Conservation (phyloP, 108 stramenopile genomes). For the Bacterosira constricta region DNA sequence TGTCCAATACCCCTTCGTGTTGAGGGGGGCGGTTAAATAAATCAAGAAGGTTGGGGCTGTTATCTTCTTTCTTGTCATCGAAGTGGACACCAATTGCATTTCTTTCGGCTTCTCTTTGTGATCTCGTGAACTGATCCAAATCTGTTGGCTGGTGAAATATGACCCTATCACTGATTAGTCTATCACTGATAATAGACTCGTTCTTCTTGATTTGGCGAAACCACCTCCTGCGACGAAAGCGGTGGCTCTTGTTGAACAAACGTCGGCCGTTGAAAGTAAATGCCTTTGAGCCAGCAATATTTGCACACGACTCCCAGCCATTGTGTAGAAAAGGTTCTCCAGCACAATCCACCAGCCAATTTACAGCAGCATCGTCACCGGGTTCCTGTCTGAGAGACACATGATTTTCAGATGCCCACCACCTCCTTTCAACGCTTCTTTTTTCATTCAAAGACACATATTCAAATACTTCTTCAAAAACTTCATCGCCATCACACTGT, state of each 20-base stretch:
- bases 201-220: constrained; percentile 44
- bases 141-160: constrained; percentile 61
- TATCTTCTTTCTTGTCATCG: background rate
- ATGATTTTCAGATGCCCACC: constrained; percentile 72
- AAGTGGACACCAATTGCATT: constrained; percentile 12
- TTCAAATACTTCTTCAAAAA: constrained; percentile 72
- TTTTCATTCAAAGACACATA: constrained; percentile 55
- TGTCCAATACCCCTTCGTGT: constrained; percentile 14
- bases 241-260: constrained; percentile 51
- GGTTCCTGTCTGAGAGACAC: constrained; percentile 40
- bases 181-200: background rate
- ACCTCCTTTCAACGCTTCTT: constrained; percentile 53
- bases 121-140: constrained; percentile 37
- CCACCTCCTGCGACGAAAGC: constrained; percentile 65
- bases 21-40: constrained; percentile 11
- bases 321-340: constrained; percentile 47
- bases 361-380: constrained; percentile 9
- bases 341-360: constrained; percentile 52
- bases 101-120: constrained; percentile 34
- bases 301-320: constrained; percentile 72
- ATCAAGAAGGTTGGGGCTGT: constrained; percentile 4
- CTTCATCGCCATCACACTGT: constrained; percentile 22
- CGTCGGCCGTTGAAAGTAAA: constrained; percentile 54
- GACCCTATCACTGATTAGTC: constrained; percentile 34
- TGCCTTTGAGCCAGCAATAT: constrained; percentile 32